Base-by-base conservation (phyloP, 2,329 filamentous ascomycete species). In the Blumeria graminis region DNA sequence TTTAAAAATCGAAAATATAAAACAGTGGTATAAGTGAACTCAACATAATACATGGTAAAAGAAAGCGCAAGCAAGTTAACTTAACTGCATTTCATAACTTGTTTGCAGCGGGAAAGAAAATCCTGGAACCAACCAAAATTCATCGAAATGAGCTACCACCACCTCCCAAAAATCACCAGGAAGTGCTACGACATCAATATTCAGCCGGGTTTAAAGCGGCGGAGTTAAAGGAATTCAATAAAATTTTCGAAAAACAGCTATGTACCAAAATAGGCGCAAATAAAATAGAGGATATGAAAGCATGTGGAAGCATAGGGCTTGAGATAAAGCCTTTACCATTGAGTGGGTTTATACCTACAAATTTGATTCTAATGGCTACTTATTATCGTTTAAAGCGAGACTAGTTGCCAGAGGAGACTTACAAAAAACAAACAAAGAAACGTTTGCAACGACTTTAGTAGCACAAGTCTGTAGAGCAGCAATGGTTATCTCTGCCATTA, bases 291-390 rank as follows among this genome's bases (percentile, higher is more conserved):
- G 13, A 46, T 8, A 14, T 13, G 10, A 9, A 46, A 46, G 43
- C n/a, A 8, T 14, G 18, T 10, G 11, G 43, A 46, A 14, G 28
- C 6, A 8, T 52, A 35, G 16, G 18, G 16, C 10, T 46, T 46
- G 62, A 64, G 8, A 16, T 16, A 13, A 16, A 1, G 13, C 36
- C 18, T 60, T 65, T 53, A 13, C 50, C 50, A 38, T 4, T 8
- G 18, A 14, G n/a, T 46, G 10, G 8, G n/a, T 46, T 1, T 66
- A 61, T 50, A 60, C 38, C 11, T 64, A 65, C 54, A 66, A 65
- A 51, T 58, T 64, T 22, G 57, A 65, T 36, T 56, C 52, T 8
- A 39, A 65, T 46, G 61, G 36, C 8, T 39, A 8, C 38, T 57
- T 65, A 1, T 14, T 50, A 16, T 61, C 61, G 43, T 54, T 39